Evolutionary conservation across 306 rosid species (phyloP).

Genomic region (Begonia loranthoides): DNA sequence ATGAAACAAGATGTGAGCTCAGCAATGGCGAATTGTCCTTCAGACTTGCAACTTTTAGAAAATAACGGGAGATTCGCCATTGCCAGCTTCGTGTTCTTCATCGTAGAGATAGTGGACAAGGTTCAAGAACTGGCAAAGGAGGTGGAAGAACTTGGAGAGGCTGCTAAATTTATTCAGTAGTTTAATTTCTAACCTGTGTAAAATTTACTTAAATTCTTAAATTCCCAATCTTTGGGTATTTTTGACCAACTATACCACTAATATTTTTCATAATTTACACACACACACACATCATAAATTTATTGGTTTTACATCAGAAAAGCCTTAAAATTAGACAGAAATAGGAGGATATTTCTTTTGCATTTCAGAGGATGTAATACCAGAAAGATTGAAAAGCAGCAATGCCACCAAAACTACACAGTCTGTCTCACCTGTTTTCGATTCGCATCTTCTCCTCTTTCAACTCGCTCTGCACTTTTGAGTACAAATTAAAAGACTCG

Average conservation of each 20-base stretch:
- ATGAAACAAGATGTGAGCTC: conserved; percentile 30
- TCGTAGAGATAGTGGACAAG: conserved; percentile 42
- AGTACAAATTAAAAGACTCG: conserved; percentile 58
- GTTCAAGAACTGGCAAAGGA: conserved; percentile 43
- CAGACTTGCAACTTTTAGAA: conserved; percentile 22
- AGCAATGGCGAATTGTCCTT: conserved; percentile 6
- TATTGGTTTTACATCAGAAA: no score
- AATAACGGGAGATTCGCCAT: conserved; percentile 29
- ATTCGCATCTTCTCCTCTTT: conserved; percentile 79
- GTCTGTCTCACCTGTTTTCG: conserved; percentile 53
- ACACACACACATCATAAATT: no score
- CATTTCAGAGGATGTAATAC: conserved; percentile 32
- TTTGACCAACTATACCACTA: no score
- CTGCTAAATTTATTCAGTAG: conserved; percentile 28
- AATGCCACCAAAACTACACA: conserved; percentile 31
- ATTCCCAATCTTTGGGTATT: no score
- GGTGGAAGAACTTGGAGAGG: conserved; percentile 46
- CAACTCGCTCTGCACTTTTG: conserved; percentile 58
- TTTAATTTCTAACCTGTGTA: no score
- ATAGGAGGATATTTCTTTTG: no score
- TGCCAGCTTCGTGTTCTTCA: conserved; percentile 34
- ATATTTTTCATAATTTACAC: no score
- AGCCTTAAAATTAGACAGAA: no score
- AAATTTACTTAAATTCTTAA: no score
- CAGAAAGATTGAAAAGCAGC: conserved; percentile 26